Conservation (phyloP, 2,329 filamentous ascomycete species). For the Microsporum audouinii region DNA sequence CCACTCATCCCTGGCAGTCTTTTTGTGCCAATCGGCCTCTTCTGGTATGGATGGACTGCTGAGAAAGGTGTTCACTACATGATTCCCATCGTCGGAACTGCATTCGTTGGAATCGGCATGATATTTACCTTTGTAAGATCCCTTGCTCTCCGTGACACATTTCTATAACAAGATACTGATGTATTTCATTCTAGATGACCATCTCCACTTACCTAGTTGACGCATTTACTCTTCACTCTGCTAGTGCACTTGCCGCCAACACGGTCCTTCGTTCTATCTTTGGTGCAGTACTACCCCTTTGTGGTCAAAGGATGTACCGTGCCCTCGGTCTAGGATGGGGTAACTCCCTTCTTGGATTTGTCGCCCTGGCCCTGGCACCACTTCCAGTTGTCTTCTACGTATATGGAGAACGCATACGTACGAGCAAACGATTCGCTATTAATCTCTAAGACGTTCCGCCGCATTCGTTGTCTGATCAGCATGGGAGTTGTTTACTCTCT, state of each 20-base stretch:
- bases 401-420: constrained; percentile 30
- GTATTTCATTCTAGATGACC: constrained; percentile 41
- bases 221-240: constrained; percentile 36
- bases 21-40: constrained; percentile 44
- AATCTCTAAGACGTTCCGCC: neutral
- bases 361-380: constrained; percentile 41
- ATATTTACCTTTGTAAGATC: constrained; percentile 26
- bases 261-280: constrained; percentile 45
- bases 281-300: constrained; percentile 50
- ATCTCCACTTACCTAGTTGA: constrained; percentile 54
- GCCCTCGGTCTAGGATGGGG: constrained; percentile 41
- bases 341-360: constrained; percentile 44
- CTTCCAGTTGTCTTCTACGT: constrained; percentile 27
- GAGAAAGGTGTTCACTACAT: constrained; percentile 46
- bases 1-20: constrained; percentile 46
- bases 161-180: neutral
- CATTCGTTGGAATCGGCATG: constrained; percentile 43
- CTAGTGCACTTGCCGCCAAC: constrained; percentile 43
- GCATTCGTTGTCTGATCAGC: too few species aligned
- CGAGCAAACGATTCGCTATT: constrained; percentile 12
- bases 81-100: constrained; percentile 48
- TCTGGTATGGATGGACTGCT: constrained; percentile 50
- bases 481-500: neutral
- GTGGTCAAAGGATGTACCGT: constrained; percentile 43
- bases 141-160: neutral